Base-by-base conservation (phyloP, 306 rosid genomes). In the Quercus berberidifolia region DNA sequence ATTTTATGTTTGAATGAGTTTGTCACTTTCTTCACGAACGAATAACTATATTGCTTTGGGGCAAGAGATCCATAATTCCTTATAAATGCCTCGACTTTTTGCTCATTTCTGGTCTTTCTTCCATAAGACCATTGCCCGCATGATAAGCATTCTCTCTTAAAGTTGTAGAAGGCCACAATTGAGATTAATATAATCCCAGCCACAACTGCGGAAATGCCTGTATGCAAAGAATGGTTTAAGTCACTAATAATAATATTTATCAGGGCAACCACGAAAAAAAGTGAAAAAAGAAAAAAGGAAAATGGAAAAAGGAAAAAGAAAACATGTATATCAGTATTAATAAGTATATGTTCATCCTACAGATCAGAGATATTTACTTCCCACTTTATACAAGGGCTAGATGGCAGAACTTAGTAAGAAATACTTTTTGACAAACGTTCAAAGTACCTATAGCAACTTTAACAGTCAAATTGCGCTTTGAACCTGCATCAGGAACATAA, bases 1-100 rank as follows among this genome's bases (percentile, higher is more conserved):
- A 85, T 10, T 68, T 68, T 77, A 21, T 77, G 4, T 7, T 1
- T 17, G 19, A 87, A 87, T n/a, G 74, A 64, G 2, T 68, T 85
- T 75, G 91, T 82, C 38, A 87, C 67, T 23, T 20, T 77, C 74
- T 82, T 80, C 14, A 75, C 63, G n/a, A 57, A 49, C 31, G 55
- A 62, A 71, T 82, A 82, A 38, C 19, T 80, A 6, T 75, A 85
- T 13, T 54, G 28, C 62, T 59, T 87, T 26, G 87, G 82, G 3
- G 54, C 69, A 1, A 79, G 26, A 11, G 72, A 67, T 5, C 59
- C 81, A 35, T 41, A 60, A 15, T 13, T 73, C 33, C 21, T 19
- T 26, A 80, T 65, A 19, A 75, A 71, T 30, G 4, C 6, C 25
- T 80, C 75, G 11, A 80, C 58, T 19, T 59, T 20, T 10, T 60